Evolutionary conservation across 305 asterid genomes (phyloP).

Genomic region (Ilex paraguariensis): DNA sequence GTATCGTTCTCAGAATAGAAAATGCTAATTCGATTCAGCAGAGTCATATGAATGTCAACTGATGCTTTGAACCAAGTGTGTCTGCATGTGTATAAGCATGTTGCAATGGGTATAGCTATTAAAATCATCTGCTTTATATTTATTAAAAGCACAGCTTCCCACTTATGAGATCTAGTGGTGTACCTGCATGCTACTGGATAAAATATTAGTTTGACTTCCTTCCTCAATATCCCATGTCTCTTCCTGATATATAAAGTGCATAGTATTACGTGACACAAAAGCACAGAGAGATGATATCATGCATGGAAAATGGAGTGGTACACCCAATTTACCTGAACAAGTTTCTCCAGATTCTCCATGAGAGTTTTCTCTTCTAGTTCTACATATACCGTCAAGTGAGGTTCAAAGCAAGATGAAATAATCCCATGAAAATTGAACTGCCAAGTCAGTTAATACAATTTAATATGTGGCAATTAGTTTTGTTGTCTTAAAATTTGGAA

Average conservation of each 20-base stretch:
- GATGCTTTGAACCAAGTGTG: too few species aligned
- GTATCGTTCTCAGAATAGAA: too few species aligned
- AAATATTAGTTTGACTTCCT: constrained; percentile 87
- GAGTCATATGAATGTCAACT: too few species aligned
- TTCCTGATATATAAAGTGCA: constrained; percentile 53
- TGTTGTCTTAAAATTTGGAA: constrained; percentile 13
- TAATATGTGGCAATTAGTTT: constrained; percentile 9
- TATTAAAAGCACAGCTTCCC: constrained; percentile 2
- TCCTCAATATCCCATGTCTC: constrained; percentile 98
- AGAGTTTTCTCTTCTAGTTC: constrained; percentile 98
- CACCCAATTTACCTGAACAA: constrained; percentile 65
- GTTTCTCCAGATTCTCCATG: constrained; percentile 95
- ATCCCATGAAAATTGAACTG: constrained; percentile 98
- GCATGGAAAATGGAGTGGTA: constrained; percentile 4
- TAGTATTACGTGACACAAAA: constrained; percentile 18
- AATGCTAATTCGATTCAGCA: too few species aligned
- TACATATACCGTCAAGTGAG: constrained; percentile 82
- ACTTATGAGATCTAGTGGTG: constrained; percentile 9
- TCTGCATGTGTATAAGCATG: too few species aligned
- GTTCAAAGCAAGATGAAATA: constrained; percentile 96
- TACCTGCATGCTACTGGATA: constrained; percentile 99
- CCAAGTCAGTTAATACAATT: constrained; percentile 28
- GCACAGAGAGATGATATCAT: constrained; percentile 3
- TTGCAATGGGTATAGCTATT: not conserved
- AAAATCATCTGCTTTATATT: not conserved